These are phyloP conservation scores for Stagonosporopsis vannaccii DNA, from an alignment of 2,329 filamentous ascomycete genomes.

Conservation along the genomic window DNA sequence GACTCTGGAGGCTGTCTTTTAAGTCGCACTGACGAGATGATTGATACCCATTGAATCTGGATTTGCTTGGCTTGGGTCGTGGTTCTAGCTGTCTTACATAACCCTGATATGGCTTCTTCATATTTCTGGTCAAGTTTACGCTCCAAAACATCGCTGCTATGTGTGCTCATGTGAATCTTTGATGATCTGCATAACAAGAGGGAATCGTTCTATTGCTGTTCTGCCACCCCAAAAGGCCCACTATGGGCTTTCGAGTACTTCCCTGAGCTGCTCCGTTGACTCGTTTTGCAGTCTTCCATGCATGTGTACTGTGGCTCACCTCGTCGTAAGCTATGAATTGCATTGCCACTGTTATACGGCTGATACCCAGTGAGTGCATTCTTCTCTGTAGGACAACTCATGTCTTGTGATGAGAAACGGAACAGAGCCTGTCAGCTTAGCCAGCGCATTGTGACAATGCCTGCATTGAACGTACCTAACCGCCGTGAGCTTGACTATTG, in stretches of 20 bases:
- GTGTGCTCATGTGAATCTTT: background rate
- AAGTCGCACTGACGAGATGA: constrained; percentile 48
- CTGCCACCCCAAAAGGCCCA: no score
- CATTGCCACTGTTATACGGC: constrained; percentile 5
- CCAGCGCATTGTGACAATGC: constrained; percentile 34
- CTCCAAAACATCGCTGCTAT: constrained; percentile 22
- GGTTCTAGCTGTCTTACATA: constrained; percentile 29
- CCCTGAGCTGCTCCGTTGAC: background rate
- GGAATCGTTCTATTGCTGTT: no score
- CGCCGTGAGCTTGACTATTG: constrained; percentile 25
- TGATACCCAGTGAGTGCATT: background rate
- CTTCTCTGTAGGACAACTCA: background rate
- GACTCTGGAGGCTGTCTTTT: constrained; percentile 26
- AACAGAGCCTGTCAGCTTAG: constrained; percentile 14
- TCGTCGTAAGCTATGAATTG: background rate
- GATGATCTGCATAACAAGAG: background rate
- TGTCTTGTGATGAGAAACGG: background rate
- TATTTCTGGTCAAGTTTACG: constrained; percentile 15
- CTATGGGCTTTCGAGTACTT: background rate
- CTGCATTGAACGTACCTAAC: constrained; percentile 36
- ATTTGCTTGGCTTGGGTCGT: constrained; percentile 39
- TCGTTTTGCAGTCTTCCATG: background rate
- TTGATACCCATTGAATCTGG: constrained; percentile 51
- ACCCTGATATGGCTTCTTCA: constrained; percentile 25
- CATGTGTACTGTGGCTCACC: constrained; percentile 1